Evolutionary conservation across 2,329 filamentous ascomycete species (phyloP), one percentile per base, ranked within the genome.

Genomic region (Penicillium frequentans): DNA sequence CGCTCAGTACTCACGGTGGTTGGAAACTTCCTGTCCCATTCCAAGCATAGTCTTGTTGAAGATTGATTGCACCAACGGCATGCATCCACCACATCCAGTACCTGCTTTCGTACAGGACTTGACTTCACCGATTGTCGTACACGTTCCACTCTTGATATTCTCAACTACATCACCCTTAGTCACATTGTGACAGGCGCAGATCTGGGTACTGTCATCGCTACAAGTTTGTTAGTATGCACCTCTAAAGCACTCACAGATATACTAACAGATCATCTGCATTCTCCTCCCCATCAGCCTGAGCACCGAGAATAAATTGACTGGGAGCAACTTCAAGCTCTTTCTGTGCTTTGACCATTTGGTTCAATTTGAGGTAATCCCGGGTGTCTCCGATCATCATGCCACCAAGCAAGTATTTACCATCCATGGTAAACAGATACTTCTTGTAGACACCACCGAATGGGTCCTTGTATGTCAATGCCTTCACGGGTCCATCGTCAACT

Each of bases 321-420:
- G 92, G 92, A 0, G 90, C 85, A 0, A 91, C 79, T 14, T 96
- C 90, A 1, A 96, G 81, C 60, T 82, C 80, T 71, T 93, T 96
- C 70, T 91, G 89, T 63, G 85, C 87, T 77, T 93, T 96, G 54
- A 95, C 91, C 81, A 96, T 86, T 1, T 90, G 89, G 1, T 96
- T 90, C 23, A 96, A 78, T 73, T 93, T 96, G 76, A 96, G 84
- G 69, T 96, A 96, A 76, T 96, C 92, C 61, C 85, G 89, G 0
- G 91, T 96, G 68, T 96, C 92, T 39, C 92, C 93, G 59, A 96
- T 95, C 91, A 96, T 96, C 91, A 96, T 96, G 4, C 92, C 93
- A n/a, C 92, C 92, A 0, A 96, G 84, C 1, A 96, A 79, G 67
- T 93, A 93, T 72, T 96, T 96, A 26, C 92, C 92, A 69, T 96